These are phyloP conservation scores for Laguncularia racemosa DNA, from an alignment of 345 rosid species.

Conservation along the genomic window DNA sequence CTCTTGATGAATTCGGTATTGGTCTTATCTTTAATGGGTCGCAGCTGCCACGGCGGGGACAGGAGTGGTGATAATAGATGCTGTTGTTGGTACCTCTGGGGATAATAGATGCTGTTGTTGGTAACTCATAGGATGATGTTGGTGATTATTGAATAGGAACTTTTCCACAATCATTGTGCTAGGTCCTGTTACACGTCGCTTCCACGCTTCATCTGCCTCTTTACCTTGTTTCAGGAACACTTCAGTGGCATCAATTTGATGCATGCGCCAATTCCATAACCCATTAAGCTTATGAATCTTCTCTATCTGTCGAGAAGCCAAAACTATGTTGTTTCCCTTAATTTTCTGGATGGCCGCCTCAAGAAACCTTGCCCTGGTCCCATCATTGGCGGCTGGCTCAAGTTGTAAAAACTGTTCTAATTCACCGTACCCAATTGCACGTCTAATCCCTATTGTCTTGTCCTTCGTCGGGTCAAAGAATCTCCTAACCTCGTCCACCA, in stretches of 20 bases:
- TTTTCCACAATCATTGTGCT: slow-evolving; percentile 38
- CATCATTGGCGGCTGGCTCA: slow-evolving; percentile 20
- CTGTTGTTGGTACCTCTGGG: background rate
- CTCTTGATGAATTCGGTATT: too few species aligned
- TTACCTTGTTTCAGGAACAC: slow-evolving; percentile 46
- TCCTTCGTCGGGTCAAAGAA: slow-evolving; percentile 45
- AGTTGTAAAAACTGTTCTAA: slow-evolving; percentile 46
- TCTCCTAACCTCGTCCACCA: slow-evolving; percentile 54
- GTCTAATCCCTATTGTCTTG: slow-evolving; percentile 54
- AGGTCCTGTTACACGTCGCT: slow-evolving; percentile 45
- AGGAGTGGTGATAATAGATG: background rate
- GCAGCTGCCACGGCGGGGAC: slow-evolving; percentile 40
- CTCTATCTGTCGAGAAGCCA: slow-evolving; percentile 49
- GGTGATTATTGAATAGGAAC: slow-evolving; percentile 25
- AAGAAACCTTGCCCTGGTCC: slow-evolving; percentile 23
- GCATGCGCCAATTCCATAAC: slow-evolving; percentile 59
- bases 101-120: background rate
- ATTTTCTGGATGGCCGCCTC: slow-evolving; percentile 45
- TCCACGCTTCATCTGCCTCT: slow-evolving; percentile 66
- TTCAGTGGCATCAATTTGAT: slow-evolving; percentile 70
- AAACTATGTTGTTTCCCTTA: slow-evolving; percentile 45
- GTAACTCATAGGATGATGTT: slow-evolving; percentile 16
- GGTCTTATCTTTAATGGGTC: slow-evolving; percentile 10
- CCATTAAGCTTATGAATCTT: slow-evolving; percentile 49
- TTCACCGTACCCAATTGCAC: slow-evolving; percentile 79